A percentile compares a stretch with the other conserved stretches of the same genome.
phyloP scores from a whole-genome alignment of 805 yeast species.

The Torulaspora franciscae region DNA sequence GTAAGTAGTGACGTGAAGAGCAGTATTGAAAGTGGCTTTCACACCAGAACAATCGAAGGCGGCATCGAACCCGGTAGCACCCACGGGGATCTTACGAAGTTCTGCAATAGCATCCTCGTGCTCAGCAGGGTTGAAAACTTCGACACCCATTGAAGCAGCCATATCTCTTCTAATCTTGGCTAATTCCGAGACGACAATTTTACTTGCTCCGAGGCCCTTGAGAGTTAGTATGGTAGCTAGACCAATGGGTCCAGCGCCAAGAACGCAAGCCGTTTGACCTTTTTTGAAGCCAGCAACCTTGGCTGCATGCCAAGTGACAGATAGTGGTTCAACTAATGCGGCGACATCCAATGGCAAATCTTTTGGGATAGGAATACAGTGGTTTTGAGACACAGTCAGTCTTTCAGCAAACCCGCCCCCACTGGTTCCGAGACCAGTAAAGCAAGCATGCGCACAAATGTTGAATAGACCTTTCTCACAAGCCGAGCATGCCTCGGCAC shows the following conservation, averaged over 20 bases:
- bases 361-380: slow-evolving; percentile 42
- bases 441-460: slow-evolving; percentile 45
- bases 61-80: slow-evolving; percentile 44
- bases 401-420: slow-evolving; percentile 54
- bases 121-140: slow-evolving; percentile 46
- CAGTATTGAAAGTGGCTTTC: slow-evolving; percentile 47
- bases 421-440: slow-evolving; percentile 52
- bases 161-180: slow-evolving; percentile 46
- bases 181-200: slow-evolving; percentile 49
- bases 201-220: slow-evolving; percentile 46
- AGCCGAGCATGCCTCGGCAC: slow-evolving; percentile 39
- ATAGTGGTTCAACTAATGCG: slow-evolving; percentile 53
- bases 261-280: slow-evolving; percentile 46
- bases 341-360: slow-evolving; percentile 48
- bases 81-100: slow-evolving; percentile 40
- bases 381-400: slow-evolving; percentile 40
- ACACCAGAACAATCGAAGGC: slow-evolving; percentile 53
- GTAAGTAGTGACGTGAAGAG: slow-evolving; percentile 45
- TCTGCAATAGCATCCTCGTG: slow-evolving; percentile 38
- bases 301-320: slow-evolving; percentile 57
- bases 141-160: slow-evolving; percentile 46
- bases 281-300: slow-evolving; percentile 41
- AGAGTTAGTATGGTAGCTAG: slow-evolving; percentile 52
- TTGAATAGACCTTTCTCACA: slow-evolving; percentile 49
- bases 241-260: slow-evolving; percentile 65